phyloP scores from a whole-genome alignment of 1,284 basidiomycete genomes.

The Sporisorium graminicola region DNA sequence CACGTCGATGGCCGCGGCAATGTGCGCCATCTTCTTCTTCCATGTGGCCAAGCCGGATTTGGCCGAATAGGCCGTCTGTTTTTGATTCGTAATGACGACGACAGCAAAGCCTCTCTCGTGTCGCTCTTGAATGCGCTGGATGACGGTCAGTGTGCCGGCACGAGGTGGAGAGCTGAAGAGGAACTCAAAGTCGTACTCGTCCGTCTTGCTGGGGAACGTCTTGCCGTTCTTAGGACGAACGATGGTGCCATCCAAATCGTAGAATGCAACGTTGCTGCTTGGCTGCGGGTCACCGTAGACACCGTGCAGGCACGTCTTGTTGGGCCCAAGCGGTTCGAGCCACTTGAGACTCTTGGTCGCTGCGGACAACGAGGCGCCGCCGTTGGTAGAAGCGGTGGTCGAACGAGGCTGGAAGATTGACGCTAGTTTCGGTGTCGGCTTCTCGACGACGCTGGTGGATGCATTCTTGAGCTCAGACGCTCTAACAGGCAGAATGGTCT shows the following conservation, averaged over 20 bases:
- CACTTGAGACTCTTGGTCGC: constrained; percentile 18
- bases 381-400: background rate
- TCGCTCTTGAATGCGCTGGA: constrained; percentile 28
- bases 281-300: constrained; percentile 33
- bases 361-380: constrained; percentile 7
- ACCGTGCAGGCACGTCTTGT: constrained; percentile 39
- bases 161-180: constrained; percentile 14
- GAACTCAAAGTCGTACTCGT: constrained; percentile 58
- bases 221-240: constrained; percentile 52
- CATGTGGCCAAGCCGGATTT: constrained; percentile 39
- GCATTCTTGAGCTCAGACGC: background rate
- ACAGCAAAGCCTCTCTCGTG: constrained; percentile 29
- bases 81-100: constrained; percentile 59
- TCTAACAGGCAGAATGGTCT: constrained; percentile 4
- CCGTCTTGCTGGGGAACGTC: constrained; percentile 45
- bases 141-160: constrained; percentile 9
- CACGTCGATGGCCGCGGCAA: constrained; percentile 47
- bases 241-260: constrained; percentile 61
- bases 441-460: background rate
- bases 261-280: constrained; percentile 49
- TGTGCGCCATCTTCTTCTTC: constrained; percentile 54
- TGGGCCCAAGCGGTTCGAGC: constrained; percentile 35
- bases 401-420: constrained; percentile 43
- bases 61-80: constrained; percentile 33
- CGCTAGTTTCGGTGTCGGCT: constrained; percentile 29